Evolutionary conservation across 2,329 filamentous ascomycete species (phyloP), one percentile per base, ranked within the genome.

Genomic region (Chaetomium sp.): DNA sequence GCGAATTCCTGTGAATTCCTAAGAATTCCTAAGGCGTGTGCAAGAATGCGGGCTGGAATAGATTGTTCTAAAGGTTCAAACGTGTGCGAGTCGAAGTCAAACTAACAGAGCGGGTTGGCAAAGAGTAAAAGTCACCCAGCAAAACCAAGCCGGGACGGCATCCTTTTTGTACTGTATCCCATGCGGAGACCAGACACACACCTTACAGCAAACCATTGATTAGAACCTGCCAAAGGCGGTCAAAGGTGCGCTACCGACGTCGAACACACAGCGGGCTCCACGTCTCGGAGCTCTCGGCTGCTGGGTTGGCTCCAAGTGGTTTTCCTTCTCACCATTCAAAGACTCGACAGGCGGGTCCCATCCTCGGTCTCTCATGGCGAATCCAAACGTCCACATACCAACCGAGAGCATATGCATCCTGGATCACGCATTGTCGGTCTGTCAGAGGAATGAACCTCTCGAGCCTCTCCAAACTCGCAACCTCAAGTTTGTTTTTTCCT

Each of bases 271-370:
- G 44, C 34, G 27, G 59, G 56, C 54, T 57, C 59, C 59, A 61
- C 59, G 59, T 49, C 47, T 59, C 59, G 59, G 59, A 55, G 37
- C 44, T 27, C 49, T 61, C 56, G 59, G 59, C 56, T 46, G 54
- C 54, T 27, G 19, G 19, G 19, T 27, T 27, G 19, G 19, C 19
- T 27, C 19, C 45, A 40, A 36, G 33, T 11, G 47, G 9, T 41
- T 7, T 27, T 40, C 42, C 9, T 48, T 52, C 49, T 52, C 53
- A 59, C 51, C 14, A 52, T 51, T 54, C 49, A 49, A 52, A 40
- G 11, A 42, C 11, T 42, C 40, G 40, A 42, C 45, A 14, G 47
- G 58, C 49, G 55, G 55, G 48, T 54, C 55, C 52, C 41, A 47
- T 38, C 8, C 37, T 42, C 32, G 12, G 27, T 34, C 14, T 11